Evolutionary conservation across 2,329 filamentous ascomycete species (phyloP), one percentile per base, ranked within the genome.

Genomic region (Juglanconis juglandina): DNA sequence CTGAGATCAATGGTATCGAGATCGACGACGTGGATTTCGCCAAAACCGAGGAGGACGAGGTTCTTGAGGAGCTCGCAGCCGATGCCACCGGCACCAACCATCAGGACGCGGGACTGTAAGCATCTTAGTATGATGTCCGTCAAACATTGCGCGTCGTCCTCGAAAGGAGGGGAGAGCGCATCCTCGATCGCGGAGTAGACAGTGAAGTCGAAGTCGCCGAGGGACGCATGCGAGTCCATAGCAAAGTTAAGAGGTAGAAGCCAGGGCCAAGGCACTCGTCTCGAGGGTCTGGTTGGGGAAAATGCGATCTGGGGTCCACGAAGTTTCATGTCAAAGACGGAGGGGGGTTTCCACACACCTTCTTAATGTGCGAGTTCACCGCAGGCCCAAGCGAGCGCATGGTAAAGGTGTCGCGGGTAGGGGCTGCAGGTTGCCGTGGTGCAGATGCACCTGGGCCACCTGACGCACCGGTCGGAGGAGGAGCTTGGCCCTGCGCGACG

Each of bases 41-140:
- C 92, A 68, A 96, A 99, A 66, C 94, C 93, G 48, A 88, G 90
- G 53, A 96, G 87, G 49, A 94, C 92, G 60, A 99, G 87, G 75
- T 98, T 96, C 81, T 99, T 99, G 65, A 99, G 86, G 7, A 99
- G 83, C 77, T 99, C 95, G 77, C 95, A 99, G 68, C 95, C 95
- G 71, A 99, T 99, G 64, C 95, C 95, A 64, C 95, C 95, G 59
- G 95, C 95, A 69, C 95, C 95, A 60, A 99, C 94, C 81, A 99
- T 92, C 61, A 99, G 82, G 56, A 97, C 89, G 65, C 88, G 90
- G 63, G 92, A 85, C 92, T 96, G 76, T 62, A 56, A 56, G 41
- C 46, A 58, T 49, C 13, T 63, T 52, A 63, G 54, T 61, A 55
- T 24, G 30, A 49, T 49, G 11, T 41, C 34, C 14, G 53, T 17